A percentile compares a stretch with the other conserved stretches of the same genome.
phyloP scores from a whole-genome alignment of 495 filamentous ascomycete species.

The Xanthoparmelia taractica region DNA sequence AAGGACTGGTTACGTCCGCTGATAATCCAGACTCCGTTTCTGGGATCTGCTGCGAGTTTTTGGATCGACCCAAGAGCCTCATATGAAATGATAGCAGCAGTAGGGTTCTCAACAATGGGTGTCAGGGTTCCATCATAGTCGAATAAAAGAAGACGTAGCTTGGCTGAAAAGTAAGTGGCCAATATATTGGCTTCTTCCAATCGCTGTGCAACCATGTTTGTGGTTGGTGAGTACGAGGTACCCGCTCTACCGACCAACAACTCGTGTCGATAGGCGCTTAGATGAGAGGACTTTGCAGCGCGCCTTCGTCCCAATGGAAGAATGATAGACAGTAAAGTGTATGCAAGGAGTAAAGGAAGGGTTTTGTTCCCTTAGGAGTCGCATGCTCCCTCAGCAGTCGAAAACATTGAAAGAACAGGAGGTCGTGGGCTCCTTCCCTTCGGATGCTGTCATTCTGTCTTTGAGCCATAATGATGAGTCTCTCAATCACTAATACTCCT shows the following conservation, averaged over 20 bases:
- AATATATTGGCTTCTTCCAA: conserved; percentile 9
- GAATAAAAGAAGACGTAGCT: conserved; percentile 81
- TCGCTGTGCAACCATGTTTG: not conserved
- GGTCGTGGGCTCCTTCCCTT: not conserved
- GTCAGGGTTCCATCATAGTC: conserved; percentile 99
- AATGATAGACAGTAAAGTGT: not conserved
- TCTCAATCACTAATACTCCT: too few species aligned
- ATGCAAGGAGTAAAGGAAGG: not conserved
- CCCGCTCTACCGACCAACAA: not conserved
- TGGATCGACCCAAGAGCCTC: conserved; percentile 71
- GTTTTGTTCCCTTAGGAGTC: too few species aligned
- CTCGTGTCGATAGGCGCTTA: not conserved
- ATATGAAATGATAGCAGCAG: conserved; percentile 77
- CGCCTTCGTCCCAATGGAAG: not conserved
- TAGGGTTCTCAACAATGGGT: conserved; percentile 84
- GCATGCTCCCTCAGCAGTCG: not conserved
- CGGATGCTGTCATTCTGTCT: not conserved
- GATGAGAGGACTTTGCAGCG: not conserved
- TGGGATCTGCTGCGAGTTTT: conserved; percentile 65
- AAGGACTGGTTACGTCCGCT: conserved; percentile 87
- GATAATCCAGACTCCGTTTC: conserved; percentile 95
- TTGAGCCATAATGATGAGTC: not conserved
- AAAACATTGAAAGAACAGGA: not conserved
- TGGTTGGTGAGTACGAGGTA: not conserved
- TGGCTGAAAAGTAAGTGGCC: conserved; percentile 1